Evolutionary conservation across 1,284 basidiomycete genomes (phyloP).

Genomic region (Veloporphyrellus conicus): DNA sequence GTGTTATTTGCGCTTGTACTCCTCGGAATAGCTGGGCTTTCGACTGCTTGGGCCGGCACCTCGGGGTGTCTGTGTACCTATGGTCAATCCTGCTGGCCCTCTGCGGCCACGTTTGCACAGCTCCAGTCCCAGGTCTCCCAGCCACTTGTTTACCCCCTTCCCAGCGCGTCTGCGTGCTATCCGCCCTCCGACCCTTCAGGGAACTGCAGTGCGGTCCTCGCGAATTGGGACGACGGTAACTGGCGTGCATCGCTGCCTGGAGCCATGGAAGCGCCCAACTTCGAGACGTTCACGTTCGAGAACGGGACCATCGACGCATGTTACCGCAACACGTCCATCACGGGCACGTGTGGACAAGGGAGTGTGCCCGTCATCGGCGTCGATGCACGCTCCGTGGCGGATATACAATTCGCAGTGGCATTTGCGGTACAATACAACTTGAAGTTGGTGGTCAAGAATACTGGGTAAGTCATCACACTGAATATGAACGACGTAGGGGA

Average conservation of each 20-base stretch:
- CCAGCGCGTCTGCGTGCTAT: constrained; percentile 29
- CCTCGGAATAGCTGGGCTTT: neutral
- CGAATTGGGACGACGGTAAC: neutral
- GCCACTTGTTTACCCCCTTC: constrained; percentile 28
- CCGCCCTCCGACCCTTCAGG: constrained; percentile 16
- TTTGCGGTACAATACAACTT: too few relatives aligned
- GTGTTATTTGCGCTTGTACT: neutral
- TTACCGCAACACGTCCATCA: neutral
- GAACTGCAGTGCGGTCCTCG: constrained; percentile 21
- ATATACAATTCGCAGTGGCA: too few relatives aligned
- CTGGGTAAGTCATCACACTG: too few relatives aligned
- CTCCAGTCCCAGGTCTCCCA: constrained; percentile 32
- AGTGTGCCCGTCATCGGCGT: too few relatives aligned
- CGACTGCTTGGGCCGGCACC: too few relatives aligned
- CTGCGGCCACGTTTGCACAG: constrained; percentile 30
- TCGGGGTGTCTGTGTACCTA: constrained; percentile 2
- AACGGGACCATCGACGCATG: neutral
- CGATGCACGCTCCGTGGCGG: too few relatives aligned
- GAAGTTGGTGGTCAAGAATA: too few relatives aligned
- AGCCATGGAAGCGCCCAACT: neutral
- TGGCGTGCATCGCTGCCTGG: neutral
- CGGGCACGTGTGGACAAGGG: too few relatives aligned
- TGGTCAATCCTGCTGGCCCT: constrained; percentile 41
- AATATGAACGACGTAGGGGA: too few relatives aligned
- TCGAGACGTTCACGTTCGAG: neutral